Percentiles rank a stretch among this genome's conserved stretches.
phyloP scores from a whole-genome alignment of 177 flowering plant species.

The Telopea speciosissima region DNA sequence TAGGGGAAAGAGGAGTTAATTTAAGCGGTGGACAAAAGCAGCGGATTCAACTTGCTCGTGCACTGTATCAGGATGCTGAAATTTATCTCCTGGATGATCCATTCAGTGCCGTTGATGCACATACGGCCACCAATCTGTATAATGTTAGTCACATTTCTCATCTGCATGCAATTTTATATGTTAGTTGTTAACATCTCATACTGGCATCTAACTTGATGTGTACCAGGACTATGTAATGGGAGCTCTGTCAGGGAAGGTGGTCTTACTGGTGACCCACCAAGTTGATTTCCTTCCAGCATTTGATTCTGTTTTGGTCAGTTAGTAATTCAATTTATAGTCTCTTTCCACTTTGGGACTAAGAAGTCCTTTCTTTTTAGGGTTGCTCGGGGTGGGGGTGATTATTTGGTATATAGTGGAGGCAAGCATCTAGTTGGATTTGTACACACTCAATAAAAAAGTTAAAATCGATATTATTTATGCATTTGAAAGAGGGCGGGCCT shows the following conservation, averaged over 20 bases:
- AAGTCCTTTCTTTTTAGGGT: too few relatives aligned
- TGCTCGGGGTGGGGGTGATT: too few relatives aligned
- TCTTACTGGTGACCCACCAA: slow-evolving; percentile 76
- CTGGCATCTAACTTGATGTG: slow-evolving; percentile 2
- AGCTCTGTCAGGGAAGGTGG: slow-evolving; percentile 54
- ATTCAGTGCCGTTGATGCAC: slow-evolving; percentile 84
- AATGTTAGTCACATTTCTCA: slow-evolving; percentile 26
- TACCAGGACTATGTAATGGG: slow-evolving; percentile 56
- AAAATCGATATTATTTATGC: too few relatives aligned
- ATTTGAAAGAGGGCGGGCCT: too few relatives aligned
- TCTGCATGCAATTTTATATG: not conserved
- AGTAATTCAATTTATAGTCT: not conserved
- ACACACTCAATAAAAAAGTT: too few relatives aligned
- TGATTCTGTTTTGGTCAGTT: slow-evolving; percentile 56
- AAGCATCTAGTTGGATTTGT: too few relatives aligned
- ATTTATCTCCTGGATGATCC: slow-evolving; percentile 76
- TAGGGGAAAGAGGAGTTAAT: slow-evolving; percentile 77
- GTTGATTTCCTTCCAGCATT: slow-evolving; percentile 72
- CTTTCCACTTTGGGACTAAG: not conserved
- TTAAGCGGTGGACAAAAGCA: slow-evolving; percentile 90
- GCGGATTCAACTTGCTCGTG: slow-evolving; percentile 76
- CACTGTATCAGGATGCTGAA: slow-evolving; percentile 74
- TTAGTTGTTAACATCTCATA: not conserved
- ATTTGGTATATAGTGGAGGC: too few relatives aligned
- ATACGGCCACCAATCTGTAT: slow-evolving; percentile 61